These are phyloP conservation scores for Colletotrichum sp. DNA, from an alignment of 2,329 filamentous ascomycete species.

Conservation along the genomic window DNA sequence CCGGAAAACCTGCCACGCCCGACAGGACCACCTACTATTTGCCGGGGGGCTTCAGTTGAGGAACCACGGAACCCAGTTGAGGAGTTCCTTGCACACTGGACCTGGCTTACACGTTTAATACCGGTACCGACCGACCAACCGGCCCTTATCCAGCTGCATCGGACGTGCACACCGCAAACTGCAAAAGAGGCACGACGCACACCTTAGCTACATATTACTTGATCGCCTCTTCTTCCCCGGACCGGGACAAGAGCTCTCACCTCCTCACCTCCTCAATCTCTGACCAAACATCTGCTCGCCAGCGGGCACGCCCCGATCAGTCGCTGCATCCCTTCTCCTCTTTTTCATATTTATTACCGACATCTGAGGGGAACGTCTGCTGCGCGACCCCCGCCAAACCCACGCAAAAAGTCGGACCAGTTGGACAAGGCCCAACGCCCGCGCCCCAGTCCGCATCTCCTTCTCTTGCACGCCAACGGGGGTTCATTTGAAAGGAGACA, in stretches of 20 bases:
- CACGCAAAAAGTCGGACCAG: background rate
- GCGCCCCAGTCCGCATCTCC: background rate
- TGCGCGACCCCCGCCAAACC: conserved; percentile 11
- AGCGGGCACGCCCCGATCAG: conserved; percentile 4
- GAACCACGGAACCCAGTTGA: background rate
- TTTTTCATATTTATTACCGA: conserved; percentile 19
- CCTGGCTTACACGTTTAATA: background rate
- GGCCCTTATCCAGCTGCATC: conserved; percentile 13
- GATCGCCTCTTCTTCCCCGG: background rate
- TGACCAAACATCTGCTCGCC: conserved; percentile 16
- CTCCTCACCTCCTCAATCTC: conserved; percentile 3
- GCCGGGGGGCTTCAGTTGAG: background rate
- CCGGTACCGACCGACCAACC: background rate
- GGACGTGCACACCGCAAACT: conserved; percentile 22
- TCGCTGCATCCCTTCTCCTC: conserved; percentile 7
- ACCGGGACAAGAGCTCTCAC: background rate
- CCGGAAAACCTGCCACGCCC: background rate
- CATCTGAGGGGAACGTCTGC: conserved; percentile 2
- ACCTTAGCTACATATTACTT: conserved; percentile 14
- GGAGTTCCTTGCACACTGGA: background rate
- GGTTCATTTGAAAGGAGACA: conserved; percentile 22
- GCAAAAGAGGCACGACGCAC: background rate
- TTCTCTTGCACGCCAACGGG: conserved; percentile 11
- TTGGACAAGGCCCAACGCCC: background rate
- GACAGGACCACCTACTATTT: background rate